These are phyloP conservation scores for Davidsoniella virescens DNA, from an alignment of 2,329 filamentous ascomycete species.

Conservation along the genomic window DNA sequence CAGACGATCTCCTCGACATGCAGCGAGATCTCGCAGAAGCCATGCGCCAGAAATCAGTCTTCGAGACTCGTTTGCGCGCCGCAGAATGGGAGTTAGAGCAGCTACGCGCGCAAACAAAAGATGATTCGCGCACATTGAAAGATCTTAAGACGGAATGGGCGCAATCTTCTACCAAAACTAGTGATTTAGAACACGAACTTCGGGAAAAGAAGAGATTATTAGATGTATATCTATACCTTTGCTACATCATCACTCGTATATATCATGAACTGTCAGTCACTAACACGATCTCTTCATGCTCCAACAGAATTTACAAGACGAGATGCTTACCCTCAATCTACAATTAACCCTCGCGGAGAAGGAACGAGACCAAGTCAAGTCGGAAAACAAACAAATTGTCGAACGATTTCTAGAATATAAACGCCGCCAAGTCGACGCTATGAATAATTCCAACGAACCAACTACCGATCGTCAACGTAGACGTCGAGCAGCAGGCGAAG, in stretches of 20 bases:
- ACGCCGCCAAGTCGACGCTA: constrained; percentile 55
- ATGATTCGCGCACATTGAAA: constrained; percentile 45
- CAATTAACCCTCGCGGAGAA: constrained; percentile 78
- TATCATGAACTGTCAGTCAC: background rate
- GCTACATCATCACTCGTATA: background rate
- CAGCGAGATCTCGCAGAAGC: constrained; percentile 60
- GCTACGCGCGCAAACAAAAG: constrained; percentile 41
- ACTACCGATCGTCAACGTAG: constrained; percentile 40
- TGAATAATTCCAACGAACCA: background rate
- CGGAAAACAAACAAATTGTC: constrained; percentile 78
- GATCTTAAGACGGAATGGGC: constrained; percentile 46
- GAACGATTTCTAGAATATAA: constrained; percentile 84
- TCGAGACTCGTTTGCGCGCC: constrained; percentile 46
- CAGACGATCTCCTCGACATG: constrained; percentile 28
- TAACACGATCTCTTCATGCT: too few species aligned
- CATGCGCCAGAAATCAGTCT: constrained; percentile 53
- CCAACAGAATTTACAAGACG: constrained; percentile 66
- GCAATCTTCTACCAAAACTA: constrained; percentile 47
- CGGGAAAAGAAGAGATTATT: constrained; percentile 69
- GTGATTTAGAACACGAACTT: constrained; percentile 74
- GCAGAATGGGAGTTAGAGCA: constrained; percentile 48
- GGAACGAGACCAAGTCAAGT: constrained; percentile 51
- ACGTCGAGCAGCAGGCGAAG: constrained; percentile 28
- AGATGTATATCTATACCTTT: constrained; percentile 32
- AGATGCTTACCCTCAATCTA: constrained; percentile 73